A percentile compares a stretch with the other conserved stretches of the same genome.
phyloP scores from a whole-genome alignment of 2,329 filamentous ascomycete genomes.

The Pseudogymnoascus pannorum region DNA sequence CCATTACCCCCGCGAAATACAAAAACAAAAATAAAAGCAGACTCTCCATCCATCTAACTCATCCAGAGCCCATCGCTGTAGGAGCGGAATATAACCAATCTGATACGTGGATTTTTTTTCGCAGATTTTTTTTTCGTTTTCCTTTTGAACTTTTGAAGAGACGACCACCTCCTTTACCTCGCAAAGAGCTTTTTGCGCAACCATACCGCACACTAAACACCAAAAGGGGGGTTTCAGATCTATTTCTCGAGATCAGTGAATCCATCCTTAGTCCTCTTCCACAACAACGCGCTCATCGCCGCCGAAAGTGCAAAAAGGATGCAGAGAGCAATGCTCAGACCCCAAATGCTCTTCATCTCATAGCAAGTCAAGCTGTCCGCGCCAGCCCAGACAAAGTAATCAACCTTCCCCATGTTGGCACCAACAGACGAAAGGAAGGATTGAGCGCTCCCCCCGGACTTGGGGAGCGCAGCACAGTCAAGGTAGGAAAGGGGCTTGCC shows the following conservation, averaged over 20 bases:
- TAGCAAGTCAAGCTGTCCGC: slow-evolving; percentile 60
- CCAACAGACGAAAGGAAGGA: slow-evolving; percentile 39
- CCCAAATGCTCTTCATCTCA: slow-evolving; percentile 84
- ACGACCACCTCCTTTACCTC: background rate
- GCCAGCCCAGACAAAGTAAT: slow-evolving; percentile 43
- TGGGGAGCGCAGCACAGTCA: slow-evolving; percentile 51
- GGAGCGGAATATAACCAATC: background rate
- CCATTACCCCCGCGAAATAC: background rate
- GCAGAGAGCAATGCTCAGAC: slow-evolving; percentile 70
- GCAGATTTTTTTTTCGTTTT: background rate
- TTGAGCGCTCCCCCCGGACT: slow-evolving; percentile 33
- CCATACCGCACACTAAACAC: background rate
- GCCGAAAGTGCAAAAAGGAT: slow-evolving; percentile 60
- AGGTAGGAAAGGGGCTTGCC: slow-evolving; percentile 76
- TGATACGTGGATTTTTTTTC: background rate
- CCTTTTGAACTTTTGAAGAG: background rate
- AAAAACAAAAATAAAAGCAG: background rate
- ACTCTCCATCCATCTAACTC: background rate
- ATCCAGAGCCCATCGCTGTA: background rate
- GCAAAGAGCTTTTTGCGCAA: background rate
- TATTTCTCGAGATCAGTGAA: slow-evolving; percentile 36
- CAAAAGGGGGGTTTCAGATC: background rate
- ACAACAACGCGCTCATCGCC: slow-evolving; percentile 52
- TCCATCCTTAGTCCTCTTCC: slow-evolving; percentile 31
- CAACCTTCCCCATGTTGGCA: slow-evolving; percentile 35